These are phyloP conservation scores for Diatrype stigma DNA, from an alignment of 2,329 filamentous ascomycete genomes.

Conservation along the genomic window DNA sequence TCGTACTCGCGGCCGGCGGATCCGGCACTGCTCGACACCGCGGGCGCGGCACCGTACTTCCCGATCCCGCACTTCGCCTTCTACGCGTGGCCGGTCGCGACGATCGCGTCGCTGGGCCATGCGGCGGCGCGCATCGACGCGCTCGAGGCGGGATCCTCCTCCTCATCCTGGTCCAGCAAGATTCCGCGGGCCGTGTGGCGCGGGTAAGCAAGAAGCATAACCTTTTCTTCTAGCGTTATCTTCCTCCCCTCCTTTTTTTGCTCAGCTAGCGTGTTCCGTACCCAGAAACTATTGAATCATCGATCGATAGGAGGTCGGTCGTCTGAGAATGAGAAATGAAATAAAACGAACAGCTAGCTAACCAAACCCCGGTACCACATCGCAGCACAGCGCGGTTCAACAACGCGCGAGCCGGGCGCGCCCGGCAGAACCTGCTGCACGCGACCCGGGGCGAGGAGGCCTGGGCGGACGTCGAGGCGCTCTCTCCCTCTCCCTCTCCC, in stretches of 20 bases:
- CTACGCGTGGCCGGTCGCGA: constrained; percentile 50
- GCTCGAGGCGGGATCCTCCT: constrained; percentile 29
- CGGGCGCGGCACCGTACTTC: constrained; percentile 34
- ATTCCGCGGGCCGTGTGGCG: constrained; percentile 45
- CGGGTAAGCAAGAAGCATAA: no score
- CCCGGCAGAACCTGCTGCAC: constrained; percentile 37
- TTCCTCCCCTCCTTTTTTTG: no score
- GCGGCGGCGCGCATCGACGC: constrained; percentile 33
- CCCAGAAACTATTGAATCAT: no score
- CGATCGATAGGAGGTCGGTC: no score
- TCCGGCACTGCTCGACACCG: constrained; percentile 25
- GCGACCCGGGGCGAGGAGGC: constrained; percentile 27
- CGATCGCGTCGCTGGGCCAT: constrained; percentile 41
- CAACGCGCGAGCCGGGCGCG: constrained; percentile 35
- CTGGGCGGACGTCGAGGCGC: constrained; percentile 47
- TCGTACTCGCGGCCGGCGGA: constrained; percentile 44
- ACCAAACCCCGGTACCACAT: no score
- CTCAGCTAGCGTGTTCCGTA: no score
- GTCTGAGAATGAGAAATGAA: no score
- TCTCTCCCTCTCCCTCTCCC: constrained; percentile 14
- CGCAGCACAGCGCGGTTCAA: constrained; percentile 49
- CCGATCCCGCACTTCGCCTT: constrained; percentile 54
- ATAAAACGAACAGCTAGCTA: no score
- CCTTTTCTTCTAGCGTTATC: no score
- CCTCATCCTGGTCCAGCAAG: constrained; percentile 27